Evolutionary conservation across 1,139 yeast genomes (phyloP).

Genomic region (Suhomyces anneliseae): DNA sequence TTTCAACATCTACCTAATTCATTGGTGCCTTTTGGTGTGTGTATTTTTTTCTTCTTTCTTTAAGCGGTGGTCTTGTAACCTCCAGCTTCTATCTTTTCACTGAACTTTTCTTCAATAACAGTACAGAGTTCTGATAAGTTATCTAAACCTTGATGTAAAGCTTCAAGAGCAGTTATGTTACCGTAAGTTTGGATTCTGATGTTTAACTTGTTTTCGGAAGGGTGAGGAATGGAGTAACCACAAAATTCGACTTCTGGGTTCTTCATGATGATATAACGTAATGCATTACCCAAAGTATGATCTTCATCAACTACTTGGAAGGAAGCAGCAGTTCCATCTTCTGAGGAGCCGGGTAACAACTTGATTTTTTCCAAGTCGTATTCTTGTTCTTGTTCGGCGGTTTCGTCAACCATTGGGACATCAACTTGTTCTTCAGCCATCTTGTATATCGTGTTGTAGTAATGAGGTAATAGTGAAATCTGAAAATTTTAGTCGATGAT

Average conservation of each 20-base stretch:
- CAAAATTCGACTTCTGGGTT: conserved; percentile 98
- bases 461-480: conserved; percentile 1
- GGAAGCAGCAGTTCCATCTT: conserved; percentile 93
- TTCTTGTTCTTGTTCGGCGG: conserved; percentile 25
- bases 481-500: conserved; percentile 12
- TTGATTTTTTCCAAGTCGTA: conserved; percentile 52
- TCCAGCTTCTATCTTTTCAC: conserved; percentile 57
- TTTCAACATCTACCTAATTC: too few species aligned
- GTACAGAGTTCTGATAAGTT: conserved; percentile 83
- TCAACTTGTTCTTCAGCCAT: conserved; percentile 27
- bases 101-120: conserved; percentile 76
- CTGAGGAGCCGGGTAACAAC: conserved; percentile 85
- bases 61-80: conserved; percentile 39
- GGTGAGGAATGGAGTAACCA: conserved; percentile 99
- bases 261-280: conserved; percentile 92
- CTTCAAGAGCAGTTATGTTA: conserved; percentile 84
- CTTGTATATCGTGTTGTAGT: conserved; percentile 5
- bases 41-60: background rate
- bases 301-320: conserved; percentile 92
- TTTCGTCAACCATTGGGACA: conserved; percentile 25
- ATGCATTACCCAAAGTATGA: conserved; percentile 92
- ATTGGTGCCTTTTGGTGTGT: background rate
- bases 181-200: conserved; percentile 94
- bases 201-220: conserved; percentile 88
- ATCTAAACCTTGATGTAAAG: conserved; percentile 86